phyloP scores from a whole-genome alignment of 192 early-diverging fungal species.

The Coemansia sp. region DNA sequence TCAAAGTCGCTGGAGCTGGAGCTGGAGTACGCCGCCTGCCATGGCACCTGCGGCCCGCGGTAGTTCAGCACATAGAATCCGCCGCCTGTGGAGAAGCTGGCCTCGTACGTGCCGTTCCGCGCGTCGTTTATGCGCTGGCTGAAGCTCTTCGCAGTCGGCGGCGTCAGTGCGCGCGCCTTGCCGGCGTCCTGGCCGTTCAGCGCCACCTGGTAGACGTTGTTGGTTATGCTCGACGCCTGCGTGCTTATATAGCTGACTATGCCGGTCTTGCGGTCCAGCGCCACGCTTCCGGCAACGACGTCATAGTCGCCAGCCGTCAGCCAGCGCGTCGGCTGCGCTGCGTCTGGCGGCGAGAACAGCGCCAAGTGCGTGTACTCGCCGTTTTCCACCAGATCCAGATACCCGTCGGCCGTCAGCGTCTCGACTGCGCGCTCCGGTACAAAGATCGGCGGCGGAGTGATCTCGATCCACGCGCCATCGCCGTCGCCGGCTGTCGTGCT shows the following conservation, averaged over 20 bases:
- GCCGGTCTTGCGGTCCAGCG: conserved; percentile 39
- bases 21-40: conserved; percentile 64
- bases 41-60: conserved; percentile 81
- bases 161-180: conserved; percentile 25
- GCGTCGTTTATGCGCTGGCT: conserved; percentile 27
- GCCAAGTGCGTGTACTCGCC: conserved; percentile 72
- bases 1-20: conserved; percentile 54
- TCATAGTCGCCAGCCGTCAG: conserved; percentile 75
- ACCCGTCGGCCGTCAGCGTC: conserved; percentile 51
- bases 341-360: conserved; percentile 57
- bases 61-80: conserved; percentile 79
- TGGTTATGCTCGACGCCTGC: conserved; percentile 36
- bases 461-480: conserved; percentile 78
- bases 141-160: conserved; percentile 25
- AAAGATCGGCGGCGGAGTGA: conserved; percentile 39
- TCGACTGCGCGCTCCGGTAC: conserved; percentile 28
- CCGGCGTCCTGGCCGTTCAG: conserved; percentile 29
- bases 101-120: conserved; percentile 58
- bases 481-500: conserved; percentile 52
- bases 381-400: conserved; percentile 66
- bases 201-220: conserved; percentile 48
- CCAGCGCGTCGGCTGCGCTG: conserved; percentile 53
- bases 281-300: conserved; percentile 54
- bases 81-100: conserved; percentile 69
- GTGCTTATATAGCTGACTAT: conserved; percentile 54